A percentile compares a stretch with the other conserved stretches of the same genome.
These are phyloP conservation scores for Coemansia sp. DNA, from an alignment of 371 early-diverging fungal genomes.

Conservation along the genomic window DNA sequence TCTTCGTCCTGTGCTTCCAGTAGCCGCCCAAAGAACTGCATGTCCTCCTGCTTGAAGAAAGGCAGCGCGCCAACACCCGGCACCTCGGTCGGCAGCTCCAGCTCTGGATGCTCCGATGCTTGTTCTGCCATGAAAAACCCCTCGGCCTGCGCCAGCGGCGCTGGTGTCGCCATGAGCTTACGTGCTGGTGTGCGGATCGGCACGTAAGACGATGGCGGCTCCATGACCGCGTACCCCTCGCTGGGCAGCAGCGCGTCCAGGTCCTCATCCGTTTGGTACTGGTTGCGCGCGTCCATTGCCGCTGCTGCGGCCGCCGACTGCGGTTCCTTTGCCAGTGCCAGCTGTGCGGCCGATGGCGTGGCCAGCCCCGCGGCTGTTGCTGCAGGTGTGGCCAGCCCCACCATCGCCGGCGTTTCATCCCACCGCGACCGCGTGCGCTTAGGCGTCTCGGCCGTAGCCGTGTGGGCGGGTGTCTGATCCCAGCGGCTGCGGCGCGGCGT, in stretches of 20 bases:
- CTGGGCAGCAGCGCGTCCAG: slow-evolving; percentile 90
- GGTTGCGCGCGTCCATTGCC: slow-evolving; percentile 85
- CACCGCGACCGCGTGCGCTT: slow-evolving; percentile 11
- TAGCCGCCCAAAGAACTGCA: slow-evolving; percentile 94
- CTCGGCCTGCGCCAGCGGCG: slow-evolving; percentile 64
- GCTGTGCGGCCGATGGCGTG: slow-evolving; percentile 58
- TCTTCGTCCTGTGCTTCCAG: slow-evolving; percentile 84
- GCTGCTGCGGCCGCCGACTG: slow-evolving; percentile 74
- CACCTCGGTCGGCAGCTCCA: slow-evolving; percentile 73
- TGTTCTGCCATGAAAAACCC: slow-evolving; percentile 90
- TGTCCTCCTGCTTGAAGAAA: slow-evolving; percentile 94
- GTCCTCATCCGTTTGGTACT: slow-evolving; percentile 87
- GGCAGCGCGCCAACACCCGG: slow-evolving; percentile 91
- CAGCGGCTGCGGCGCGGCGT: slow-evolving; percentile 64
- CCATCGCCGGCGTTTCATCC: slow-evolving; percentile 10
- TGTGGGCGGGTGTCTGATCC: slow-evolving; percentile 76
- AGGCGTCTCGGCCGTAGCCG: slow-evolving; percentile 5
- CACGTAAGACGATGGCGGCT: slow-evolving; percentile 84
- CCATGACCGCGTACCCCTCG: slow-evolving; percentile 89
- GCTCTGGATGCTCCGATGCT: slow-evolving; percentile 63
- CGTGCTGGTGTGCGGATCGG: slow-evolving; percentile 96
- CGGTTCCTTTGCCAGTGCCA: slow-evolving; percentile 5
- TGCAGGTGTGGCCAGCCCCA: slow-evolving; percentile 63
- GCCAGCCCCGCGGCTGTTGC: slow-evolving; percentile 57
- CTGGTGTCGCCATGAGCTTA: slow-evolving; percentile 92